Percentiles rank a stretch among this genome's conserved stretches.
Conservation (phyloP, 768 basidiomycete genomes). For the Boletus speciosus region DNA sequence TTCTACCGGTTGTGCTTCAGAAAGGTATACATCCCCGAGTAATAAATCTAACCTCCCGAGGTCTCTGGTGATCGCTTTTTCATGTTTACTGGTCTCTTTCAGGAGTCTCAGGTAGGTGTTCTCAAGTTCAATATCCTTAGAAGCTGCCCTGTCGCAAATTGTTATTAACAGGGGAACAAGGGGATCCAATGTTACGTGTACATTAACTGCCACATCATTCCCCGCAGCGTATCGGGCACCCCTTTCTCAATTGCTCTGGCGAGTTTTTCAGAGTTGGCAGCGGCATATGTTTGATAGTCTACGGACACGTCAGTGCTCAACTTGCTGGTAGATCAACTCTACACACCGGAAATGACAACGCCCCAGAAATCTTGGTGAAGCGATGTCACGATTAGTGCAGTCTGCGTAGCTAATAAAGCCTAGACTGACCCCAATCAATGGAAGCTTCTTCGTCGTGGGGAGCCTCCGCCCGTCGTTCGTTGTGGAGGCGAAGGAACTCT, state of each 20-base stretch:
- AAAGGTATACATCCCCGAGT: constrained; percentile 2
- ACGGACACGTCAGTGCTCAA: constrained; percentile 4
- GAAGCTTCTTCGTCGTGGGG: constrained; percentile 36
- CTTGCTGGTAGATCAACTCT: not conserved
- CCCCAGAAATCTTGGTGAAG: constrained; percentile 84
- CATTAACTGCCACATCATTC: constrained; percentile 98
- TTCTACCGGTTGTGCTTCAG: constrained; percentile 44
- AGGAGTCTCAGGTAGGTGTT: constrained; percentile 74
- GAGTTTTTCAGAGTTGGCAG: constrained; percentile 71
- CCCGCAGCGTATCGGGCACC: constrained; percentile 81
- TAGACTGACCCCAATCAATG: constrained; percentile 74
- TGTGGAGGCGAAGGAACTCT: constrained; percentile 68
- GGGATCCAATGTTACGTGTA: constrained; percentile 32
- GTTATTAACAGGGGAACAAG: constrained; percentile 11
- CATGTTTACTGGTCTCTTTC: constrained; percentile 82
- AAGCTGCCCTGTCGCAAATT: constrained; percentile 67
- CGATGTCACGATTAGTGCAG: constrained; percentile 4
- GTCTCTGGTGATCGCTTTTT: constrained; percentile 92
- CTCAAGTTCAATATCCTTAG: constrained; percentile 88
- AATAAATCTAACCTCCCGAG: constrained; percentile 61
- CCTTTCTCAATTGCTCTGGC: constrained; percentile 90
- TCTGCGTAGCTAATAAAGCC: not conserved
- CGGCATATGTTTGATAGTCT: constrained; percentile 90
- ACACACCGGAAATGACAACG: constrained; percentile 77
- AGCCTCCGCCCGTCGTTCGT: constrained; percentile 45